phyloP scores from a whole-genome alignment of 75 land plant species.

The Pinus taeda region DNA sequence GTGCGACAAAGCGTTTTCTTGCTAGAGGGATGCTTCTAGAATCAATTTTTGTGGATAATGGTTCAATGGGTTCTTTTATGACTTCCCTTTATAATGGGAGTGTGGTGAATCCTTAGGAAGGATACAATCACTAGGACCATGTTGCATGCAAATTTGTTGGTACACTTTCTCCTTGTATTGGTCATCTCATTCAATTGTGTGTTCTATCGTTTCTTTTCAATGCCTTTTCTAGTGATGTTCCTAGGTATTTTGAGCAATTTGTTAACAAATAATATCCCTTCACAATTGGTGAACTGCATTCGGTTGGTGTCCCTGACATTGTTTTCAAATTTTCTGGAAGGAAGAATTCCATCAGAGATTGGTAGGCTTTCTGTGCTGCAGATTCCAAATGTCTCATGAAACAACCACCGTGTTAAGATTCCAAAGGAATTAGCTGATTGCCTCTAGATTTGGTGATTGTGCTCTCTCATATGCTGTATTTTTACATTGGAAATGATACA shows the following conservation, averaged over 20 bases:
- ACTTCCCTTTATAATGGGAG: conserved; percentile 19
- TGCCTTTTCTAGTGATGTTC: conserved; percentile 1
- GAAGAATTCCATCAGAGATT: too few relatives aligned
- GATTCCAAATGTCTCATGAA: too few relatives aligned
- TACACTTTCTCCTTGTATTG: conserved; percentile 10
- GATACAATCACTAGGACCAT: too few relatives aligned
- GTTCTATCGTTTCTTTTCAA: conserved; percentile 1
- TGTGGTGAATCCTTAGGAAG: conserved; percentile 7
- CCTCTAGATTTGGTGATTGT: conserved; percentile 28
- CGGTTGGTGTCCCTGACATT: too few relatives aligned
- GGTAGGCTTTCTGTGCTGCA: too few relatives aligned
- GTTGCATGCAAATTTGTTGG: conserved; percentile 12
- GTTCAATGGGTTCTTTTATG: background rate
- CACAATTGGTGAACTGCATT: too few relatives aligned
- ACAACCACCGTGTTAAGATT: too few relatives aligned
- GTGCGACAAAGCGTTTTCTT: background rate
- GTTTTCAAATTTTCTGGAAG: too few relatives aligned
- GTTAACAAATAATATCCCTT: too few relatives aligned
- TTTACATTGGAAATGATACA: background rate
- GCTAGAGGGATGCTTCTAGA: background rate
- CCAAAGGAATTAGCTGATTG: too few relatives aligned
- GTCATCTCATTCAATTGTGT: background rate
- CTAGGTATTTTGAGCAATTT: conserved; percentile 67
- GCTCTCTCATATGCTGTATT: conserved; percentile 11
- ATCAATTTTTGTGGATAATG: background rate